Evolutionary conservation across 2,329 filamentous ascomycete species (phyloP).

Genomic region (Neofusicoccum cordaticola): DNA sequence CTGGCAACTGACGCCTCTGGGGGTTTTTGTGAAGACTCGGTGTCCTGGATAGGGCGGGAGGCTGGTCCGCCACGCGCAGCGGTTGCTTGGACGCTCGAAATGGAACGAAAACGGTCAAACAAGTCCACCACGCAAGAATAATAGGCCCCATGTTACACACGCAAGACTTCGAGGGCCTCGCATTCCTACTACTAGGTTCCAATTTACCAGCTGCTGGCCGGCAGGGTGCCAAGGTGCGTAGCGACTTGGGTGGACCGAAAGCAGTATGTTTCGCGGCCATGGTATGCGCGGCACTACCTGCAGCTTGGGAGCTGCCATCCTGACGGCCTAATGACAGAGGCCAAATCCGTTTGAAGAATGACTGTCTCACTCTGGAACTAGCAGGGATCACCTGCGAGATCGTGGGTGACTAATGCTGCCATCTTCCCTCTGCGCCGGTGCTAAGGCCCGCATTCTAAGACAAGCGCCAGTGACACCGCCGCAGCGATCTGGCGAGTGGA

Average conservation of each 20-base stretch:
- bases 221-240: slow-evolving; percentile 15
- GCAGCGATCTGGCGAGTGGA: slow-evolving; percentile 14
- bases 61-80: slow-evolving; percentile 15
- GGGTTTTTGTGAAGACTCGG: slow-evolving; percentile 15
- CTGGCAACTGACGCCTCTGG: slow-evolving; percentile 13
- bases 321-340: slow-evolving; percentile 10
- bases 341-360: slow-evolving; percentile 19
- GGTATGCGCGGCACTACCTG: slow-evolving; percentile 19
- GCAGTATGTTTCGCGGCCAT: slow-evolving; percentile 19
- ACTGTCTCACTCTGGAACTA: slow-evolving; percentile 17
- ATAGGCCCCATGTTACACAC: slow-evolving; percentile 14
- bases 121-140: background rate
- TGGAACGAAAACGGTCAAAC: slow-evolving; percentile 19
- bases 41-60: slow-evolving; percentile 1
- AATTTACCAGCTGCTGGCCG: slow-evolving; percentile 15
- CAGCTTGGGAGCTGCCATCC: slow-evolving; percentile 9
- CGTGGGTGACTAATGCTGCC: slow-evolving; percentile 17
- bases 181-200: slow-evolving; percentile 17
- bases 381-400: slow-evolving; percentile 15
- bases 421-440: slow-evolving; percentile 12
- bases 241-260: slow-evolving; percentile 18
- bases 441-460: slow-evolving; percentile 16
- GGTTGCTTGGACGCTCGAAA: slow-evolving; percentile 18
- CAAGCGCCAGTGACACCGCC: slow-evolving; percentile 16
- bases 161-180: slow-evolving; percentile 16